Conservation (phyloP, 2,329 filamentous ascomycete genomes). For the Graphiopsis chlorocephala region DNA sequence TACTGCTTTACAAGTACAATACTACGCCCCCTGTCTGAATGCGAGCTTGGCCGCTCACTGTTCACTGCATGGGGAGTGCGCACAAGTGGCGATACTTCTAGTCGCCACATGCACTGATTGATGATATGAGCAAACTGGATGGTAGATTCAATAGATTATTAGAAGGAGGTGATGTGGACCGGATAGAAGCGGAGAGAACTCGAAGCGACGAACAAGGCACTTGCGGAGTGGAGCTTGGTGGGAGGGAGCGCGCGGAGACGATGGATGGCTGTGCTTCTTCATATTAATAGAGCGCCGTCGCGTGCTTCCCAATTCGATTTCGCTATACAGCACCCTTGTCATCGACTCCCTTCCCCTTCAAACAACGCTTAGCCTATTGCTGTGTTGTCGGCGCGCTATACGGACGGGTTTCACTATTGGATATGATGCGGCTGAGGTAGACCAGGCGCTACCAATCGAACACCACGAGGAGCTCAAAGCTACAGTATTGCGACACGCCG, state of each 20-base stretch:
- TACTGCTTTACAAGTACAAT: neutral
- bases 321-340: neutral
- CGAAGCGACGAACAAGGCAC: neutral
- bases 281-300: neutral
- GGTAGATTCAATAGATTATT: neutral
- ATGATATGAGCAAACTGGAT: no score
- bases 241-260: neutral
- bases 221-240: neutral
- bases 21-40: neutral
- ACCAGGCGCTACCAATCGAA: neutral
- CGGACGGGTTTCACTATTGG: neutral
- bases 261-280: neutral
- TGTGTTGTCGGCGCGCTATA: neutral
- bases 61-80: neutral
- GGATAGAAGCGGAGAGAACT: neutral
- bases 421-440: neutral
- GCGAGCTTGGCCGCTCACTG: neutral
- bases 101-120: neutral
- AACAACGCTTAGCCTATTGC: neutral
- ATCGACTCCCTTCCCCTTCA: neutral
- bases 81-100: neutral
- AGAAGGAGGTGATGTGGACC: neutral
- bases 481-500: neutral
- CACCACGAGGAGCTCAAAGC: neutral
- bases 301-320: neutral